Percentiles rank a stretch among this genome's conserved stretches.
These are phyloP conservation scores for Testicularia cyperi DNA, from an alignment of 1,284 basidiomycete genomes.

Conservation along the genomic window DNA sequence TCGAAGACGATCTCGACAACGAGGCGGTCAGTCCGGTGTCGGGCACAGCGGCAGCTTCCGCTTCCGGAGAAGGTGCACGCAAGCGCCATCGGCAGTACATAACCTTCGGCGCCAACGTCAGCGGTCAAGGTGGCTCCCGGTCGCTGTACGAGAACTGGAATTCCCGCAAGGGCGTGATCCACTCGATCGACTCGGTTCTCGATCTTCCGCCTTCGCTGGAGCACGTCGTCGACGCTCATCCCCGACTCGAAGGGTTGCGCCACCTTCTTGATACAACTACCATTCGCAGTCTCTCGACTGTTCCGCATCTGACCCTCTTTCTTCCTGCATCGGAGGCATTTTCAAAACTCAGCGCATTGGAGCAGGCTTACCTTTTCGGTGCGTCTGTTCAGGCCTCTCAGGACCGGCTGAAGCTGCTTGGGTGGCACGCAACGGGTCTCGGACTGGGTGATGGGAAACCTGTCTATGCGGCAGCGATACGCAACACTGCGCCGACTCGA, in stretches of 20 bases:
- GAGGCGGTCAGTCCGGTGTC: background rate
- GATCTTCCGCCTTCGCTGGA: conserved; percentile 72
- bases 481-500: conserved; percentile 7
- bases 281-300: conserved; percentile 40
- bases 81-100: conserved; percentile 7
- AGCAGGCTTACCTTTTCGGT: conserved; percentile 46
- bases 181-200: conserved; percentile 76
- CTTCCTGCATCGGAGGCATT: conserved; percentile 81
- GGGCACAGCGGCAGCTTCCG: too few relatives aligned
- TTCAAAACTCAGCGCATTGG: conserved; percentile 61
- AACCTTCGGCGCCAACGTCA: conserved; percentile 70
- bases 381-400: conserved; percentile 34
- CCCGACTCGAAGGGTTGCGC: conserved; percentile 50
- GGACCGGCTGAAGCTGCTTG: conserved; percentile 52
- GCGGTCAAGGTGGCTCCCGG: conserved; percentile 68
- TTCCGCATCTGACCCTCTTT: conserved; percentile 80
- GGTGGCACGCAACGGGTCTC: conserved; percentile 52
- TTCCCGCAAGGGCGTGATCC: conserved; percentile 70
- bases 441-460: conserved; percentile 46
- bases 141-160: conserved; percentile 62
- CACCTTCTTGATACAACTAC: conserved; percentile 57
- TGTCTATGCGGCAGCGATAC: conserved; percentile 35
- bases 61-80: too few relatives aligned
- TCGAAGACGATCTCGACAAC: conserved; percentile 34
- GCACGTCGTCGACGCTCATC: conserved; percentile 42